These are phyloP conservation scores for Curvularia spicifera DNA, from an alignment of 2,329 filamentous ascomycete species.

Conservation along the genomic window DNA sequence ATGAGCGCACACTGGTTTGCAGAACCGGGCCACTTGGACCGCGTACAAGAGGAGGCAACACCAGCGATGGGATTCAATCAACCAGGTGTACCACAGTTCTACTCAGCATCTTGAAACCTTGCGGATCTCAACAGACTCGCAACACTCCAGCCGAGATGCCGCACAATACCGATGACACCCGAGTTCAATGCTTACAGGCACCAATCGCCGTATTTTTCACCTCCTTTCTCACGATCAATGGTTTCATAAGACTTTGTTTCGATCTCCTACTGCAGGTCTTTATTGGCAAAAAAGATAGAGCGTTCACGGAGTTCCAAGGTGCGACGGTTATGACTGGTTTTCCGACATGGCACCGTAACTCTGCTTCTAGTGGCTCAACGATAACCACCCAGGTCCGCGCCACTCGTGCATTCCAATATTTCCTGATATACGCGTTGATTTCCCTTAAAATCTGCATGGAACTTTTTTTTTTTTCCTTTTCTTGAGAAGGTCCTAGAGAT, in stretches of 20 bases:
- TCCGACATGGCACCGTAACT: constrained; percentile 4
- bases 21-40: constrained; percentile 41
- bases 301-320: constrained; percentile 10
- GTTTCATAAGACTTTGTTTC: neutral
- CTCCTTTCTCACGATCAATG: neutral
- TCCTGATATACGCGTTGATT: neutral
- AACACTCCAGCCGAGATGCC: neutral
- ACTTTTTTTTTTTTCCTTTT: neutral
- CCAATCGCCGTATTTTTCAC: neutral
- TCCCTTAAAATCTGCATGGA: neutral
- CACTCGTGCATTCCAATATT: neutral
- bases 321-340: constrained; percentile 3
- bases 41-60: constrained; percentile 46
- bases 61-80: constrained; percentile 40
- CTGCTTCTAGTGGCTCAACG: neutral
- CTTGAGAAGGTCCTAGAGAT: neutral
- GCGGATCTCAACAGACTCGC: neutral
- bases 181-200: neutral
- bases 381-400: neutral
- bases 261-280: neutral
- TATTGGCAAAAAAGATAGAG: constrained; percentile 2
- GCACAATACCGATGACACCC: neutral
- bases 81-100: constrained; percentile 38
- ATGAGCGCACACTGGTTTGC: constrained; percentile 48
- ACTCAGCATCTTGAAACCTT: constrained; percentile 34